Evolutionary conservation across 805 yeast genomes (phyloP), one percentile per base, ranked within the genome.

Genomic region (Wickerhamomyces silvicola): DNA sequence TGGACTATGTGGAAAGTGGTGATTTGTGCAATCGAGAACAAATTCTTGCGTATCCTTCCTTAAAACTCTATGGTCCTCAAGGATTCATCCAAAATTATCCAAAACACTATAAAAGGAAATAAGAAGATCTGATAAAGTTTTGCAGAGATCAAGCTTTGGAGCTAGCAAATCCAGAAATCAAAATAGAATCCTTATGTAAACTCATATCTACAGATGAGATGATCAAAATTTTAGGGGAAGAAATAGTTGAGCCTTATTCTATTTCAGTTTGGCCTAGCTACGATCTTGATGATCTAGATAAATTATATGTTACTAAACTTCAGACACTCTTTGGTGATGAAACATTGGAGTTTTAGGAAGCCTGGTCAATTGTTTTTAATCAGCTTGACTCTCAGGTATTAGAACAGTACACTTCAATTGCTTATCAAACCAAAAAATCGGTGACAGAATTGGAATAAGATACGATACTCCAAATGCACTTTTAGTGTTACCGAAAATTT

Each of bases 1-100:
- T 92, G 22, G 77, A 92, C 57, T 92, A 98, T 60, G 71, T 82
- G 7, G 84, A 74, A 28, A 71, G 80, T 49, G 96, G 95, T 10
- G 97, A 90, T 53, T 62, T 92, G 32, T 92, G 98, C 58, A 64
- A 59, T 7, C 62, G 76, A 16, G 83, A 84, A 56, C 66, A 68
- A 4, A 70, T 90, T 35, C 45, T 36, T 13, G 70, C 62, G n/a
- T 88, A 72, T 52, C 98, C 98, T 6, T 61, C 69, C 14, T 57
- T 90, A 24, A 64, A 81, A 33, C 63, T 90, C 7, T 88, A 81
- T 58, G 76, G 75, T 1, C 81, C 86, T 0, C 58, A 60, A 16
- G 73, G 72, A 33, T 51, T 48, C 54, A 45, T 57, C 46, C 44
- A 59, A 52, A 59, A 70, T 18, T 79, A 61, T 48, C 82, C 84